These are phyloP conservation scores for Berkeleyomyces basicola DNA, from an alignment of 2,329 filamentous ascomycete species.

Conservation along the genomic window DNA sequence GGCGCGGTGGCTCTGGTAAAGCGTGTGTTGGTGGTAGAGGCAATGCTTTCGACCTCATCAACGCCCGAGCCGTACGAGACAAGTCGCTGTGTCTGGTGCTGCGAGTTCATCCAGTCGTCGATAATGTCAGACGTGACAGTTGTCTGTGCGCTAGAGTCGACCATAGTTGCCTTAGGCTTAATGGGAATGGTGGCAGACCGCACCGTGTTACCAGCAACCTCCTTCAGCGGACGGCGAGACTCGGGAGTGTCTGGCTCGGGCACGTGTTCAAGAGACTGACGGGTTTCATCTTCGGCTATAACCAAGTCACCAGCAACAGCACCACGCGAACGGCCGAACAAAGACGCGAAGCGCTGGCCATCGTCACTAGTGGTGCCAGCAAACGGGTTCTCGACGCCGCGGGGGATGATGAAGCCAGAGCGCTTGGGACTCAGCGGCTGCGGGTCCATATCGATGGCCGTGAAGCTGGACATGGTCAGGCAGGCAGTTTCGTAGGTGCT, in stretches of 20 bases:
- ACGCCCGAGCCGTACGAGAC: conserved; percentile 16
- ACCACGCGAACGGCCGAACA: conserved; percentile 24
- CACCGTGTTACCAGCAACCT: conserved; percentile 42
- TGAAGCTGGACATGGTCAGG: conserved; percentile 8
- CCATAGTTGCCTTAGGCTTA: neutral
- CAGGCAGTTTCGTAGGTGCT: neutral
- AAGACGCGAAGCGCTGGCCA: conserved; percentile 25
- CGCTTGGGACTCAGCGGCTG: conserved; percentile 29
- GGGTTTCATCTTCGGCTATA: conserved; percentile 50
- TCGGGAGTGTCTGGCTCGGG: conserved; percentile 32
- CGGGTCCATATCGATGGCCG: conserved; percentile 10
- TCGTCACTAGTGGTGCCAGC: conserved; percentile 15
- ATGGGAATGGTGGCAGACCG: conserved; percentile 24
- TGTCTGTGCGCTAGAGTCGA: conserved; percentile 50
- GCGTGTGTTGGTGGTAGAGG: conserved; percentile 25
- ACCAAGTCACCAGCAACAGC: conserved; percentile 19
- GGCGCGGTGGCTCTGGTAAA: conserved; percentile 15
- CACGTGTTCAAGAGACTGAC: conserved; percentile 31
- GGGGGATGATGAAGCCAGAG: conserved; percentile 40
- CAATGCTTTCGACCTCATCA: conserved; percentile 47
- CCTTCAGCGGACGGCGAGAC: conserved; percentile 41
- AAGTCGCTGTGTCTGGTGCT: conserved; percentile 18
- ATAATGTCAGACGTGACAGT: conserved; percentile 67
- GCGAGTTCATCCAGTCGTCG: conserved; percentile 53
- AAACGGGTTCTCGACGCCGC: conserved; percentile 24